Evolutionary conservation across 163 green algal genomes (phyloP).

Genomic region (Scenedesmus sp.): DNA sequence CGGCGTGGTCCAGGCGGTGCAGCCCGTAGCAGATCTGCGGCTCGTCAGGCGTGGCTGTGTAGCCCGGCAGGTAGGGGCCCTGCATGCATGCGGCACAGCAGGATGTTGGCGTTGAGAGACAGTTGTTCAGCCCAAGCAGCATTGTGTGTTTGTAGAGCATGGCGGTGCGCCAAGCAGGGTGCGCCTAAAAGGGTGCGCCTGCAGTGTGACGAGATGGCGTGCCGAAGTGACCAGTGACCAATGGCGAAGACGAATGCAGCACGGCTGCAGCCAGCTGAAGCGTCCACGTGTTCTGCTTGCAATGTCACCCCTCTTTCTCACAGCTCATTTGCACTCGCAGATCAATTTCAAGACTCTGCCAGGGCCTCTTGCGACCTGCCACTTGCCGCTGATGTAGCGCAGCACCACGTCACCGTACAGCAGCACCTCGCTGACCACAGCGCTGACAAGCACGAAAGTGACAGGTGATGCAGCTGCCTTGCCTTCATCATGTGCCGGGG

Average conservation of each 20-base stretch:
- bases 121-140: too few relatives aligned
- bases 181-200: too few relatives aligned
- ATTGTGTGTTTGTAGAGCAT: too few relatives aligned
- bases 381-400: slow-evolving; percentile 83
- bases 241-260: too few relatives aligned
- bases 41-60: slow-evolving; percentile 47
- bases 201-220: too few relatives aligned
- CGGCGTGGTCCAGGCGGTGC: slow-evolving; percentile 88
- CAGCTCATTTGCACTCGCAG: too few relatives aligned
- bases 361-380: background rate
- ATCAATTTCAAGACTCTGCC: too few relatives aligned
- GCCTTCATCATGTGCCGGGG: background rate
- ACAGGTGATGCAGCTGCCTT: background rate
- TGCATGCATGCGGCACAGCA: background rate
- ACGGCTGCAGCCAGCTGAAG: too few relatives aligned
- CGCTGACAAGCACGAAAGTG: background rate
- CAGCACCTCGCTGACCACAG: slow-evolving; percentile 81
- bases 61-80: slow-evolving; percentile 66
- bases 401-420: slow-evolving; percentile 98
- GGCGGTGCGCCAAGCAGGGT: too few relatives aligned
- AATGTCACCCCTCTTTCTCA: too few relatives aligned
- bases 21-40: slow-evolving; percentile 75
- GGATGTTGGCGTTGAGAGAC: background rate
- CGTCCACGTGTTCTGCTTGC: too few relatives aligned
- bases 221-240: too few relatives aligned